A percentile compares a stretch with the other conserved stretches of the same genome.
phyloP scores from a whole-genome alignment of 2,329 filamentous ascomycete species.

The Graphilbum ipis-grandicollis region DNA sequence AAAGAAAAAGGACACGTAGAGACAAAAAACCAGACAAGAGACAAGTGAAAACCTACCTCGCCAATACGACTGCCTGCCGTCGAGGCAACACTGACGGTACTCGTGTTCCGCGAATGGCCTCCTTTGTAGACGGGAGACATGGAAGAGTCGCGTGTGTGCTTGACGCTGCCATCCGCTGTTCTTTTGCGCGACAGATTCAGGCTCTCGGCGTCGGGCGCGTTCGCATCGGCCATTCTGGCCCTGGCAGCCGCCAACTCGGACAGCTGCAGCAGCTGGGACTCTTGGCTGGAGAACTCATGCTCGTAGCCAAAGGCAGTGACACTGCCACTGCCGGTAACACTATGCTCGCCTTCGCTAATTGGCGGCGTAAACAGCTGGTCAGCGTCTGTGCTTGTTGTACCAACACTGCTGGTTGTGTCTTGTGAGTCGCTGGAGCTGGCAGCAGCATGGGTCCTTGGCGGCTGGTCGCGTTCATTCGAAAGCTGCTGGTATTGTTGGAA shows the following conservation, averaged over 20 bases:
- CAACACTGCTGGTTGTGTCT: conserved; percentile 18
- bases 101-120: conserved; percentile 55
- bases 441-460: not conserved
- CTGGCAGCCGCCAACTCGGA: conserved; percentile 39
- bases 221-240: conserved; percentile 25
- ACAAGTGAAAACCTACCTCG: conserved; percentile 40
- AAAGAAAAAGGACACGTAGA: no score
- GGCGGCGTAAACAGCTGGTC: conserved; percentile 26
- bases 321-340: conserved; percentile 18
- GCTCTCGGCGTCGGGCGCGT: conserved; percentile 12
- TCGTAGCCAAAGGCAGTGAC: conserved; percentile 1
- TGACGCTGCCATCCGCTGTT: conserved; percentile 59
- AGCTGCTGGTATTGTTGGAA: not conserved
- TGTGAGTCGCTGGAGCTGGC: conserved; percentile 11
- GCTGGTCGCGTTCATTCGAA: not conserved
- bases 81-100: conserved; percentile 43
- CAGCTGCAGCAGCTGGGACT: conserved; percentile 38
- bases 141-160: conserved; percentile 25
- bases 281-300: conserved; percentile 27
- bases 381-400: conserved; percentile 18
- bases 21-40: no score
- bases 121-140: conserved; percentile 27
- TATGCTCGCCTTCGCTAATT: conserved; percentile 22
- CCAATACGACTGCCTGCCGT: conserved; percentile 54
- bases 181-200: conserved; percentile 42